A percentile compares a stretch with the other conserved stretches of the same genome.
Evolutionary conservation across 768 basidiomycete genomes (phyloP).

Genomic region (Mycena capillaripes): DNA sequence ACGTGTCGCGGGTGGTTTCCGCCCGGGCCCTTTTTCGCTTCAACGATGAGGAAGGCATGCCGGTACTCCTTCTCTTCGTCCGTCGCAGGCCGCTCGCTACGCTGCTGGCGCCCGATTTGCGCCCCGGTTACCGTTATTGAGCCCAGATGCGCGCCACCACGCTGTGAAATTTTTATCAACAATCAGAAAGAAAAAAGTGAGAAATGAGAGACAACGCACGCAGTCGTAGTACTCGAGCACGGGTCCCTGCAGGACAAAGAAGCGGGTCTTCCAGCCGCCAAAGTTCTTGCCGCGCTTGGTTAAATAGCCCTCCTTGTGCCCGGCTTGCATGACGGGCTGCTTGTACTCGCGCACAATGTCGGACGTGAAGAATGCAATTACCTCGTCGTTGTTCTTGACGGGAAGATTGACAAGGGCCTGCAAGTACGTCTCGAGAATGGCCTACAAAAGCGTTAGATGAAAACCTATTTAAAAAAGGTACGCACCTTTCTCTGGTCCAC

Average conservation of each 20-base stretch:
- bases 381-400: conserved; percentile 88
- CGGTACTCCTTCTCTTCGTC: conserved; percentile 95
- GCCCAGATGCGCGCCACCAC: conserved; percentile 92
- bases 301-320: conserved; percentile 94
- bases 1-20: conserved; percentile 88
- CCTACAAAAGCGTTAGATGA: conserved; percentile 53
- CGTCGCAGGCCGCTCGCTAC: conserved; percentile 63
- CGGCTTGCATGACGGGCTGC: conserved; percentile 82
- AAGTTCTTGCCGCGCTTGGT: conserved; percentile 98
- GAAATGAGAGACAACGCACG: conserved; percentile 67
- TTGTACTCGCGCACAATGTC: conserved; percentile 85
- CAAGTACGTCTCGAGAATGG: conserved; percentile 87
- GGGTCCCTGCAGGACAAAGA: conserved; percentile 93
- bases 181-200: conserved; percentile 18
- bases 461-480: conserved; percentile 25
- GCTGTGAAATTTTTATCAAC: conserved; percentile 66
- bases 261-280: conserved; percentile 97
- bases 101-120: conserved; percentile 96
- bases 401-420: conserved; percentile 86
- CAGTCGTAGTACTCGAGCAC: conserved; percentile 95
- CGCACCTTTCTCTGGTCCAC: conserved; percentile 95
- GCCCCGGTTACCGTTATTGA: conserved; percentile 93
- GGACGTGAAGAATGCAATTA: conserved; percentile 93
- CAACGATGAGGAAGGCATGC: conserved; percentile 98
- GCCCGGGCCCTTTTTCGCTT: conserved; percentile 80